These are phyloP conservation scores for Dorcoceras hygrometricum DNA, from an alignment of 257 asterid species.

Conservation along the genomic window DNA sequence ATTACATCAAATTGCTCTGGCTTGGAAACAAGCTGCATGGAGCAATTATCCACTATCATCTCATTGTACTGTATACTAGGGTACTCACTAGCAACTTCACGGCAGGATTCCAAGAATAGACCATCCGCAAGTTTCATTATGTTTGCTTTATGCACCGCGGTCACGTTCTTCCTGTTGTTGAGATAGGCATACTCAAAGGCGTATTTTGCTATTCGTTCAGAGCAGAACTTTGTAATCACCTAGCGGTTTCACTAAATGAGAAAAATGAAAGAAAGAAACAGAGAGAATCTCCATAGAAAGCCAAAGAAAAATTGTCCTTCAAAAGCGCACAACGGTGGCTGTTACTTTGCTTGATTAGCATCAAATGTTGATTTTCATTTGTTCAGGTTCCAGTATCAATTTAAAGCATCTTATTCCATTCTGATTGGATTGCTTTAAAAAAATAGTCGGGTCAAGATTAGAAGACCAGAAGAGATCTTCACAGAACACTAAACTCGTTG, in stretches of 20 bases:
- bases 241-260: conserved; percentile 43
- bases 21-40: conserved; percentile 99
- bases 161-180: conserved; percentile 89
- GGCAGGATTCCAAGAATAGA: conserved; percentile 87
- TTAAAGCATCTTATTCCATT: background rate
- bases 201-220: conserved; percentile 90
- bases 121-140: conserved; percentile 99
- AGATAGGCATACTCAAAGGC: conserved; percentile 99
- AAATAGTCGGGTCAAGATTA: background rate
- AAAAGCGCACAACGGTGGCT: background rate
- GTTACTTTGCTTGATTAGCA: background rate
- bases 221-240: conserved; percentile 98
- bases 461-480: background rate
- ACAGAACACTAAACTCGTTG: background rate
- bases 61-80: conserved; percentile 84
- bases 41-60: conserved; percentile 96
- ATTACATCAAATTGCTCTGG: conserved; percentile 99
- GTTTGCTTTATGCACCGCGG: conserved; percentile 98
- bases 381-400: background rate
- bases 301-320: conserved; percentile 1
- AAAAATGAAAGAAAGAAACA: conserved; percentile 12
- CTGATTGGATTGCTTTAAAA: background rate
- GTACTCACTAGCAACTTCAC: conserved; percentile 90
- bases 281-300: conserved; percentile 2
- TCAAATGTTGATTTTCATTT: background rate